phyloP scores from a whole-genome alignment of 441 rosid species.

The Erysimum pusillum region DNA sequence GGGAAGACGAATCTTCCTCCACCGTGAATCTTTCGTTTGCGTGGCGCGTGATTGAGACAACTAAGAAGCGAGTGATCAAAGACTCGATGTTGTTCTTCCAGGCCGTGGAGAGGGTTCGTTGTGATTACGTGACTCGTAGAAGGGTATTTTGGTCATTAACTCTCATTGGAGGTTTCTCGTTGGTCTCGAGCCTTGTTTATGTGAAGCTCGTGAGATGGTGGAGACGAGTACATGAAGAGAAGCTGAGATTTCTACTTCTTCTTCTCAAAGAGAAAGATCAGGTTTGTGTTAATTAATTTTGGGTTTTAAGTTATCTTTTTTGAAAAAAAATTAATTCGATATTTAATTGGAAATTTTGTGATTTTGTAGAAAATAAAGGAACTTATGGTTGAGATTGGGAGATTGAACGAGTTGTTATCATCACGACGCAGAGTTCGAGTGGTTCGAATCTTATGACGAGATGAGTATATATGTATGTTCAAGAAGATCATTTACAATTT shows the following conservation, averaged over 20 bases:
- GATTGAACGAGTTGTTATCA: conserved; percentile 56
- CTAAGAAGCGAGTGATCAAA: conserved; percentile 25
- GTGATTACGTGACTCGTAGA: conserved; percentile 25
- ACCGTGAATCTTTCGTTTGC: conserved; percentile 17
- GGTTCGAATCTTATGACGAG: conserved; percentile 54
- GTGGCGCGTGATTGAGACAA: conserved; percentile 33
- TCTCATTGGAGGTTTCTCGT: conserved; percentile 10
- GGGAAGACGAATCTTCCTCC: conserved; percentile 18
- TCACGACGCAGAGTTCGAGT: conserved; percentile 63
- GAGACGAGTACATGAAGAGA: conserved; percentile 40
- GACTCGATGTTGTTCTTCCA: conserved; percentile 6
- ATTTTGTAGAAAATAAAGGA: conserved; percentile 62
- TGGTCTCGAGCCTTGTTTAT: conserved; percentile 35
- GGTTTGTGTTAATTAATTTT: conserved; percentile 32
- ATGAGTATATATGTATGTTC: neutral
- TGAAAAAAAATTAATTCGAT: neutral
- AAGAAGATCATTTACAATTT: neutral
- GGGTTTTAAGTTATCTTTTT: neutral
- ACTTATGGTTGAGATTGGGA: conserved; percentile 60
- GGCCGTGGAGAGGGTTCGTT: neutral
- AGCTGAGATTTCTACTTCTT: conserved; percentile 37
- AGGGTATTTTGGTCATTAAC: conserved; percentile 44
- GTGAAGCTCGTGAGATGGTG: conserved; percentile 46
- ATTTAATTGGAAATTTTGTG: conserved; percentile 9
- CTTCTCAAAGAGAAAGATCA: conserved; percentile 45